These are phyloP conservation scores for Cladorrhinum sp. DNA, from an alignment of 2,329 filamentous ascomycete genomes.

Conservation along the genomic window DNA sequence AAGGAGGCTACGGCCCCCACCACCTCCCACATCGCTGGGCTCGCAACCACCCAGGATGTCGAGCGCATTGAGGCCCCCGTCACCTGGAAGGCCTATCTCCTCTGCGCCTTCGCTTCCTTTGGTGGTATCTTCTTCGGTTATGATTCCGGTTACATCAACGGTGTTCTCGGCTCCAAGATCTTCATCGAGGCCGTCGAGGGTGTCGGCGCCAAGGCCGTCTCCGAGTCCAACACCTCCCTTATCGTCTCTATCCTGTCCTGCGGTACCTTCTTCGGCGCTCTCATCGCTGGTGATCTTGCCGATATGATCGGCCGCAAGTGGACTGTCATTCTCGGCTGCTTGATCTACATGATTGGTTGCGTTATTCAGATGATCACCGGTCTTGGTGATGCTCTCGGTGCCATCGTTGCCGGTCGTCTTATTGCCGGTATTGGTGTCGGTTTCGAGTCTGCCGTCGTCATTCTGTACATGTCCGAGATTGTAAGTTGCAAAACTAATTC, in stretches of 20 bases:
- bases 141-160: slow-evolving; percentile 73
- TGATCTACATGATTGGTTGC: slow-evolving; percentile 67
- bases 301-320: slow-evolving; percentile 71
- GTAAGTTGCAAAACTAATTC: slow-evolving; percentile 35
- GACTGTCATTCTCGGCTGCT: slow-evolving; percentile 69
- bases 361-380: slow-evolving; percentile 61
- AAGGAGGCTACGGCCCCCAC: slow-evolving; percentile 19
- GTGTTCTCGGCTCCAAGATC: slow-evolving; percentile 51
- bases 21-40: slow-evolving; percentile 22
- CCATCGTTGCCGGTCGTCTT: slow-evolving; percentile 70
- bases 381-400: slow-evolving; percentile 47
- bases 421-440: slow-evolving; percentile 76
- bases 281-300: slow-evolving; percentile 74
- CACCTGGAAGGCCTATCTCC: slow-evolving; percentile 64
- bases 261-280: slow-evolving; percentile 74
- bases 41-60: slow-evolving; percentile 49
- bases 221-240: slow-evolving; percentile 47
- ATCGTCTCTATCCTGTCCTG: slow-evolving; percentile 75
- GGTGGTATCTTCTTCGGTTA: slow-evolving; percentile 77
- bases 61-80: slow-evolving; percentile 64
- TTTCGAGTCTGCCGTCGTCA: slow-evolving; percentile 76
- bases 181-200: slow-evolving; percentile 54
- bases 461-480: slow-evolving; percentile 86
- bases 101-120: slow-evolving; percentile 69
- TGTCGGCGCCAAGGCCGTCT: slow-evolving; percentile 33